phyloP scores from a whole-genome alignment of 345 rosid genomes.

The Psidium guajava region DNA sequence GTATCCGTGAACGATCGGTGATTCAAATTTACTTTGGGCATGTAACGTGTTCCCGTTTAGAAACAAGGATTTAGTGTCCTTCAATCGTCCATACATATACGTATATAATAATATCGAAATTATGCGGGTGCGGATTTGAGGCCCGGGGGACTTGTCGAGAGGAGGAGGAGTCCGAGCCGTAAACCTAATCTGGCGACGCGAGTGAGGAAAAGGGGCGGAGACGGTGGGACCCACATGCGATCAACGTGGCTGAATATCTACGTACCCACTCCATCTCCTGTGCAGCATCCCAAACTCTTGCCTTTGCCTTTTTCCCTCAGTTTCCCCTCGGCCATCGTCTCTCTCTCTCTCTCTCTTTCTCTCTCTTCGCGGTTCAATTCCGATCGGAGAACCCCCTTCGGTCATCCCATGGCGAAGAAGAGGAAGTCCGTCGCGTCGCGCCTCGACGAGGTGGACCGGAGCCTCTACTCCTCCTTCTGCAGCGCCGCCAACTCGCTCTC shows the following conservation, averaged over 20 bases:
- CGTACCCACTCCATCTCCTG: not conserved
- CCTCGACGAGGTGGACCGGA: conserved; percentile 90
- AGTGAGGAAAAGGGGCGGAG: not conserved
- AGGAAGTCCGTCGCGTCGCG: conserved; percentile 74
- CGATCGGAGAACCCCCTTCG: not conserved
- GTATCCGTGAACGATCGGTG: no score
- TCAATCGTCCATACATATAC: no score
- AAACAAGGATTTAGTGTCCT: no score
- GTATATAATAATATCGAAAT: no score
- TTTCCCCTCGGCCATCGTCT: not conserved
- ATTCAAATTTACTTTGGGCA: no score
- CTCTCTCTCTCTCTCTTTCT: not conserved
- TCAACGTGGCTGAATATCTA: conserved; percentile 2
- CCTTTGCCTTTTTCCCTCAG: not conserved
- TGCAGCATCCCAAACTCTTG: not conserved
- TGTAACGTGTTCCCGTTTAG: no score
- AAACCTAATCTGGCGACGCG: not conserved
- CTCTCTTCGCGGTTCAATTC: not conserved
- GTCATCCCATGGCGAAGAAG: conserved; percentile 61
- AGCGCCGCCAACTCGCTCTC: conserved; percentile 92
- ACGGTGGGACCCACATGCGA: not conserved
- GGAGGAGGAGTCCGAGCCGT: no score
- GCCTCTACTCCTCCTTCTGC: conserved; percentile 77
- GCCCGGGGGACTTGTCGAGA: no score
- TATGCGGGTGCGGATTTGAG: no score